Percentiles rank a stretch among this genome's conserved stretches.
These are phyloP conservation scores for Sporothrix variecibatus DNA, from an alignment of 2,329 filamentous ascomycete species.

Conservation along the genomic window DNA sequence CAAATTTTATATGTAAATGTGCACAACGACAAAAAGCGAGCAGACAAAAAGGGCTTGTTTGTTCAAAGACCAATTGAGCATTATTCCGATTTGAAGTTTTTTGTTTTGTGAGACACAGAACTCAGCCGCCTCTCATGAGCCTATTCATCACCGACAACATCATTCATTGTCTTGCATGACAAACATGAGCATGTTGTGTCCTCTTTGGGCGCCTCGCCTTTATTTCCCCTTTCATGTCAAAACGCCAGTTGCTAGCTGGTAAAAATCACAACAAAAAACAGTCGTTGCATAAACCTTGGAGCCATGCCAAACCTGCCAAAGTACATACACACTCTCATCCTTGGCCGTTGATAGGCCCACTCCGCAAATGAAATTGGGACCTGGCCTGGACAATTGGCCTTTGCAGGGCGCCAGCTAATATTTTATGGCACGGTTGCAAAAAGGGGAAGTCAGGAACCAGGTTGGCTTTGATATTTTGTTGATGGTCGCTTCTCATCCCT, in stretches of 20 bases:
- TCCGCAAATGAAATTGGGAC: conserved; percentile 15
- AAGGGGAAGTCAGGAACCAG: background rate
- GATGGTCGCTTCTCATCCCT: background rate
- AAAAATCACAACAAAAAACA: background rate
- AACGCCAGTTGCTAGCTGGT: background rate
- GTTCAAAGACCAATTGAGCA: background rate
- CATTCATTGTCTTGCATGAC: background rate
- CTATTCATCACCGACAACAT: background rate
- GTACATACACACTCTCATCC: background rate
- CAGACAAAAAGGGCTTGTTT: background rate
- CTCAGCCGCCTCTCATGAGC: background rate
- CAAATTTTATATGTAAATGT: background rate
- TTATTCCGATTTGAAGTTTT: background rate
- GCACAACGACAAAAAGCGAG: background rate
- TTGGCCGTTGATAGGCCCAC: conserved; percentile 21
- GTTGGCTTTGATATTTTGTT: background rate
- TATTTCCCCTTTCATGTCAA: background rate
- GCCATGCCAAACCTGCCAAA: background rate
- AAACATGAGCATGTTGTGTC: conserved; percentile 1
- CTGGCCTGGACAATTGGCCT: background rate
- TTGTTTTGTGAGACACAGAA: background rate
- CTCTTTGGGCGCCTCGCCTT: background rate
- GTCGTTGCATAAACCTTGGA: background rate
- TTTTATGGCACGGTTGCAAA: background rate
- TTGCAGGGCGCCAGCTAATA: background rate